Conservation (phyloP, 768 basidiomycete genomes). For the Rhizopogon rudus region DNA sequence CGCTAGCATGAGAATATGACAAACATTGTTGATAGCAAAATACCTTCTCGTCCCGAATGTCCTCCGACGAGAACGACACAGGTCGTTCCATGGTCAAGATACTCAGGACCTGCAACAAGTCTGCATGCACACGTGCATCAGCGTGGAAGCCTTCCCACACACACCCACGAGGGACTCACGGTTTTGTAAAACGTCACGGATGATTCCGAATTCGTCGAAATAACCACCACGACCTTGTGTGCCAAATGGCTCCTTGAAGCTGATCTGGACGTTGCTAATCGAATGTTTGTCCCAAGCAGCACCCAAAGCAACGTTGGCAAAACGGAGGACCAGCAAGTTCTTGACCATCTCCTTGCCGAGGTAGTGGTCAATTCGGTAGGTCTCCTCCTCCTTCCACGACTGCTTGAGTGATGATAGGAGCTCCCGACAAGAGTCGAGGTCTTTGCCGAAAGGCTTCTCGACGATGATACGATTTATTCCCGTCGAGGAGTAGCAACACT, state of each 20-base stretch:
- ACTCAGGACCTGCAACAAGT: slow-evolving; percentile 91
- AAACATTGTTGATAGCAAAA: slow-evolving; percentile 7
- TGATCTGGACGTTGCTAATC: slow-evolving; percentile 96
- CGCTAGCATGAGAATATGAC: slow-evolving; percentile 13
- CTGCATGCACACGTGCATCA: slow-evolving; percentile 37
- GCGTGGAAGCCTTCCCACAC: slow-evolving; percentile 8
- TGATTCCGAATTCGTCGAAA: slow-evolving; percentile 99
- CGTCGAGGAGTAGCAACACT: slow-evolving; percentile 66
- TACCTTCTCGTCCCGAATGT: slow-evolving; percentile 98
- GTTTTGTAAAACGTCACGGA: slow-evolving; percentile 96
- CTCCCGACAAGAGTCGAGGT: slow-evolving; percentile 76
- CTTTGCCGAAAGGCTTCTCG: slow-evolving; percentile 98
- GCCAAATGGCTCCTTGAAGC: slow-evolving; percentile 99
- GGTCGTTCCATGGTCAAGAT: slow-evolving; percentile 98
- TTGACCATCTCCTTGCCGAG: slow-evolving; percentile 99
- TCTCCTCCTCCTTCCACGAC: slow-evolving; percentile 95
- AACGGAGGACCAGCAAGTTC: slow-evolving; percentile 92
- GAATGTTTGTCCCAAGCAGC: slow-evolving; percentile 95
- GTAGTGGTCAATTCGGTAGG: slow-evolving; percentile 99
- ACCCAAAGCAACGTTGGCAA: slow-evolving; percentile 88
- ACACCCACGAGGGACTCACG: slow-evolving; percentile 54
- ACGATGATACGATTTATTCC: slow-evolving; percentile 92
- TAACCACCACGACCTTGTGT: slow-evolving; percentile 99
- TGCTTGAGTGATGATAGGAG: slow-evolving; percentile 77
- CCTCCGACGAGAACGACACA: slow-evolving; percentile 94